phyloP scores from a whole-genome alignment of 2,329 filamentous ascomycete genomes.

The Penicillium crustosum region DNA sequence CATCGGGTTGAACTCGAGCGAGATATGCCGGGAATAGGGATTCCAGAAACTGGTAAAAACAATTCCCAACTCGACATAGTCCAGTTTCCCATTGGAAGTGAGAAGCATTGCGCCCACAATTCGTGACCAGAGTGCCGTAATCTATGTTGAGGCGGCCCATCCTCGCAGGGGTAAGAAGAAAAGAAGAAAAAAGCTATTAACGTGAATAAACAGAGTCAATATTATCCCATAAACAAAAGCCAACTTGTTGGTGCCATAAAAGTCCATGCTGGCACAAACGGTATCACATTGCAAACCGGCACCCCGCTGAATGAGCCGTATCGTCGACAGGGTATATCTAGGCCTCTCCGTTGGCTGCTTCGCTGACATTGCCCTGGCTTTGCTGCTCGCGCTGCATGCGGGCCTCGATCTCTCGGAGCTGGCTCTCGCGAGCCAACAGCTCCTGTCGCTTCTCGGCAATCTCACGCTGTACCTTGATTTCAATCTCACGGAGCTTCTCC shows the following conservation, averaged over 20 bases:
- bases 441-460: conserved; percentile 99
- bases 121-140: conserved; percentile 32
- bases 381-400: conserved; percentile 88
- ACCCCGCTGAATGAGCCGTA: conserved; percentile 30
- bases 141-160: conserved; percentile 29
- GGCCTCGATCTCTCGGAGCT: conserved; percentile 97
- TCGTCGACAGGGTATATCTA: conserved; percentile 35
- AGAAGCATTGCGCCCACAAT: conserved; percentile 25
- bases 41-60: background rate
- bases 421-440: conserved; percentile 92
- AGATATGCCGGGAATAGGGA: background rate
- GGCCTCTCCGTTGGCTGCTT: conserved; percentile 39
- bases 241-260: conserved; percentile 33
- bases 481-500: conserved; percentile 99
- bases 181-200: conserved; percentile 40
- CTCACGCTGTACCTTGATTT: conserved; percentile 98
- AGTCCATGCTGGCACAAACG: conserved; percentile 39
- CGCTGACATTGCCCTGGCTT: conserved; percentile 45
- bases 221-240: conserved; percentile 41
- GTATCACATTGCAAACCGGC: conserved; percentile 34
- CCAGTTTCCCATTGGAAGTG: background rate
- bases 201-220: conserved; percentile 43
- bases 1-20: conserved; percentile 14
- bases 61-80: background rate
- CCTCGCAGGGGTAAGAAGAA: conserved; percentile 18